Evolutionary conservation across 2,329 filamentous ascomycete genomes (phyloP), one percentile per base, ranked within the genome.

Genomic region (Colletotrichum salicis): DNA sequence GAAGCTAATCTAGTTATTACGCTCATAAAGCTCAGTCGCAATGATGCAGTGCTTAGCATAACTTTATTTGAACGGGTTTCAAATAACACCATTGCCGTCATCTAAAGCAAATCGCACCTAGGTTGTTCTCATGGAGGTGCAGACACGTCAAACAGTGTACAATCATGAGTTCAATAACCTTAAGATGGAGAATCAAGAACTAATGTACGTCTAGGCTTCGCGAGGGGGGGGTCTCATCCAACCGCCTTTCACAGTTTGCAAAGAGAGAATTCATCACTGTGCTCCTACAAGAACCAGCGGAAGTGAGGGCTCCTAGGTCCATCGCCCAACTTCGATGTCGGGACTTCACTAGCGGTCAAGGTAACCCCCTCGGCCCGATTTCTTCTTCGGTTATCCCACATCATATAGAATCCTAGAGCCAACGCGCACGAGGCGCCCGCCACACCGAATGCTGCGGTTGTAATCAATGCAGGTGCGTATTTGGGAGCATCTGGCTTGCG

Each of bases 401-500:
- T 84, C 92, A 93, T 94, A 15, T 24, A 71, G 29, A 41, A 41
- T 2, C 69, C 69, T 3, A 71, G n/a, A 1, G 52, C 35, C 0
- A 71, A 52, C 2, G 64, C 52, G 10, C 37, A 71, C 1, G 89
- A 71, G 5, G 87, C 85, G 0, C 92, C 92, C 0, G 83, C 83
- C 0, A 86, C 91, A 0, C 92, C 92, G 80, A 92, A 92, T 0
- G 85, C 85, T 1, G 90, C 90, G 1, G 89, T 92, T 0, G 90
- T 93, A 41, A 89, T 87, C 54, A 94, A 79, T 0, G 92, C 92
- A 1, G 83, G 90, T 70, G 89, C 85, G 76, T 94, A 94, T 75
- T 91, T 89, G 0, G 92, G 92, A 11, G 88, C 88, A 75, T 93
- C 90, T 73, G 89, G 81, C 41, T 86, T 83, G 2, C 87, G 85